Conservation (phyloP, 78 protist species). For the Dictyostelium firmibasis region DNA sequence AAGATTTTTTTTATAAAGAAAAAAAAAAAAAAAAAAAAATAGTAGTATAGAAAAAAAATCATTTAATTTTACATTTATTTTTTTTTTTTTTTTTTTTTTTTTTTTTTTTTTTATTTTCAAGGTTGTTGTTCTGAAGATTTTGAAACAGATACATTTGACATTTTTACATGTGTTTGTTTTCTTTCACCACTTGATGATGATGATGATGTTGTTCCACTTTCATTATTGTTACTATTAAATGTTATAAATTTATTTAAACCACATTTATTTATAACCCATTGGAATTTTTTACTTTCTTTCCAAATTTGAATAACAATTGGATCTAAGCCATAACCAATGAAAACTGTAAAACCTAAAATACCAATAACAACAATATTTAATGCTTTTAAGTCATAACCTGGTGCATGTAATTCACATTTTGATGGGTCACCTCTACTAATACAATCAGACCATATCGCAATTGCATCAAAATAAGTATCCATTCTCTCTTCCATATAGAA, state of each 20-base stretch:
- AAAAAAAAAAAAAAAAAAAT: too few species aligned
- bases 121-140: background rate
- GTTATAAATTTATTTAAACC: background rate
- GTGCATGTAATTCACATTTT: slow-evolving; percentile 16
- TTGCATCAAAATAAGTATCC: background rate
- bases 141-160: background rate
- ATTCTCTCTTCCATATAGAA: background rate
- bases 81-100: too few species aligned
- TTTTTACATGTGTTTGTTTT: background rate
- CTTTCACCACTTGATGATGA: background rate
- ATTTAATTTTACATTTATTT: too few species aligned
- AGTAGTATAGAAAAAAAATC: too few species aligned
- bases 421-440: background rate
- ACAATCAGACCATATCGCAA: slow-evolving; percentile 3
- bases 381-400: slow-evolving; percentile 24
- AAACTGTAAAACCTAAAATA: slow-evolving; percentile 19
- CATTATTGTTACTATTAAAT: background rate
- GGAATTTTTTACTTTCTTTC: background rate
- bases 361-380: background rate
- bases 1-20: too few species aligned
- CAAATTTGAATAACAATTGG: background rate
- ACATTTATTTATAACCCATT: background rate
- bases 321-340: slow-evolving; percentile 40
- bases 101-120: too few species aligned
- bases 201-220: background rate